A percentile compares a stretch with the other conserved stretches of the same genome.
Evolutionary conservation across 495 filamentous ascomycete species (phyloP).

Genomic region (Aspergillus nanangensis): DNA sequence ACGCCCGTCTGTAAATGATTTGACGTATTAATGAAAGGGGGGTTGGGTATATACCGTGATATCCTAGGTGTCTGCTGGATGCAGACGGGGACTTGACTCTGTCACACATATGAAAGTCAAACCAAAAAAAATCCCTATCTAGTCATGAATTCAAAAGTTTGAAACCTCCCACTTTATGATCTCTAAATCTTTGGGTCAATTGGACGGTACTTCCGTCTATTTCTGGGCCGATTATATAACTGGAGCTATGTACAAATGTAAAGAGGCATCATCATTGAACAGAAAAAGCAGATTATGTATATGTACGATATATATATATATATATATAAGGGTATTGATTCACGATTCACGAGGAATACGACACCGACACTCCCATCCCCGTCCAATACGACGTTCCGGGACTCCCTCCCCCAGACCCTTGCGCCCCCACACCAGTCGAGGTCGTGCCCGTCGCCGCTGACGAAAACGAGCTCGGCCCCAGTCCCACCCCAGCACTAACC

Average conservation of each 20-base stretch:
- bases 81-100: neutral
- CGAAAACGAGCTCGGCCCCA: slow-evolving; percentile 52
- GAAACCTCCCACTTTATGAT: neutral
- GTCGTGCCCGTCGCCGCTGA: slow-evolving; percentile 24
- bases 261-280: neutral
- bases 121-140: neutral
- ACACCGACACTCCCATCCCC: slow-evolving; percentile 79
- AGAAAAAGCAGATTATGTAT: neutral
- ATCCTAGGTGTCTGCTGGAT: neutral
- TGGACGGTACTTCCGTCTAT: neutral
- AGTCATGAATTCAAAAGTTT: neutral
- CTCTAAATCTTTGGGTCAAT: neutral
- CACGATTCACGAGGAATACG: slow-evolving; percentile 76
- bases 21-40: too few species aligned
- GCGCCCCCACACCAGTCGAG: slow-evolving; percentile 21
- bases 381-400: slow-evolving; percentile 54
- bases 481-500: slow-evolving; percentile 78
- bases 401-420: slow-evolving; percentile 62
- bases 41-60: too few species aligned
- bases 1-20: slow-evolving; percentile 45
- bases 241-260: neutral
- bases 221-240: neutral
- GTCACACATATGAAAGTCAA: neutral
- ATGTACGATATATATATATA: neutral
- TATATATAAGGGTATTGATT: neutral